These are phyloP conservation scores for Arthrocladium fulminans DNA, from an alignment of 2,329 filamentous ascomycete genomes.

Conservation along the genomic window DNA sequence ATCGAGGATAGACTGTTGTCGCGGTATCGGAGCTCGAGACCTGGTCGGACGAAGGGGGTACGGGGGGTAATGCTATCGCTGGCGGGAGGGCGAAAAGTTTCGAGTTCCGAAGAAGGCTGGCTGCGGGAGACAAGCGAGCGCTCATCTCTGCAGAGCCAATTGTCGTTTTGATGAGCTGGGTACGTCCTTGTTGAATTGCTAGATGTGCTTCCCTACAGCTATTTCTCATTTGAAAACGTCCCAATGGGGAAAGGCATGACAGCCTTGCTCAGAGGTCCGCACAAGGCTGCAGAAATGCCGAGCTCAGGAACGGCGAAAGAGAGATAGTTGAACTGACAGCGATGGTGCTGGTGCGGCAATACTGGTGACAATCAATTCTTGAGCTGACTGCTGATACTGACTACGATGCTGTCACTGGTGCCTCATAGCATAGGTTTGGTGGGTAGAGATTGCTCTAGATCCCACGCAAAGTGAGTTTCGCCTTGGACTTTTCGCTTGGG, in stretches of 20 bases:
- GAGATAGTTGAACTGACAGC: background rate
- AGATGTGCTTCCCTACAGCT: background rate
- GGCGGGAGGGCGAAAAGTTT: conserved; percentile 81
- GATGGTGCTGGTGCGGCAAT: no score
- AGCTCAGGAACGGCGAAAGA: no score
- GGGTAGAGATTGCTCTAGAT: no score
- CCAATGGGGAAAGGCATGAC: background rate
- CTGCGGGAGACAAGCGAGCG: conserved; percentile 48
- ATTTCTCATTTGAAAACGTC: background rate
- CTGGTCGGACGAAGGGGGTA: conserved; percentile 40
- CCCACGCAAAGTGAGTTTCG: no score
- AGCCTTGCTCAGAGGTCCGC: background rate
- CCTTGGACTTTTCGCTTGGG: no score
- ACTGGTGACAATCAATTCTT: no score
- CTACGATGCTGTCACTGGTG: no score
- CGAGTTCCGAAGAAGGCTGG: conserved; percentile 69
- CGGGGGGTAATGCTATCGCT: conserved; percentile 56
- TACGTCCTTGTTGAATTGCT: background rate
- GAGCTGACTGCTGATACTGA: no score
- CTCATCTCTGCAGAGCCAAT: conserved; percentile 32
- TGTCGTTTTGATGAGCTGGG: conserved; percentile 6
- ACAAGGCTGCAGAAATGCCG: background rate
- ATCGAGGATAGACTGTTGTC: conserved; percentile 69
- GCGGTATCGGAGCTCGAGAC: conserved; percentile 55
- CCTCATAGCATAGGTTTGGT: no score